Conservation (phyloP, 768 basidiomycete genomes). For the Russula vinacea region DNA sequence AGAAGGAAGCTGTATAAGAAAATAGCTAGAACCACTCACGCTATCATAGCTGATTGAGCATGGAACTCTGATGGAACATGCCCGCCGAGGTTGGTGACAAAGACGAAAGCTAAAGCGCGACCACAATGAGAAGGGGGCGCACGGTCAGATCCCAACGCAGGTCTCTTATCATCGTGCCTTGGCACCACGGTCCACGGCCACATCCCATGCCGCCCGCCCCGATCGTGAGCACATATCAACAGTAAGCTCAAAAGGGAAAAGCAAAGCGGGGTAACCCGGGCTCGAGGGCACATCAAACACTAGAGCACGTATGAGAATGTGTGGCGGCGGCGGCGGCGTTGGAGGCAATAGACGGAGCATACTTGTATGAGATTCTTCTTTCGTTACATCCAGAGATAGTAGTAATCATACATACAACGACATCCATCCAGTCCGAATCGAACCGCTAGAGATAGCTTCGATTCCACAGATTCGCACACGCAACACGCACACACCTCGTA, state of each 20-base stretch:
- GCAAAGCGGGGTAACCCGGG: background rate
- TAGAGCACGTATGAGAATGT: background rate
- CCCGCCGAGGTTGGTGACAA: background rate
- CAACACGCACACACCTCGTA: too few species aligned
- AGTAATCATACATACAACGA: background rate
- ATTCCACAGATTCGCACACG: too few species aligned
- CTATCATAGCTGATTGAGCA: too few species aligned
- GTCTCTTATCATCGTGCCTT: background rate
- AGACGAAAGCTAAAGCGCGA: background rate
- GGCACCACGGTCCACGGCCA: background rate
- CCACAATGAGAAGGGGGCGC: background rate
- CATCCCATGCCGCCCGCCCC: background rate
- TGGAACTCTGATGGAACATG: slow-evolving; percentile 1
- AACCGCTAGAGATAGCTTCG: too few species aligned
- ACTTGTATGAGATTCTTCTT: background rate
- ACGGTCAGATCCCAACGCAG: background rate
- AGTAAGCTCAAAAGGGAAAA: background rate
- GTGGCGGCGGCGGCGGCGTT: background rate
- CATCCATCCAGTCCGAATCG: background rate
- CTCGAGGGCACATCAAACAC: background rate
- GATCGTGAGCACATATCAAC: background rate
- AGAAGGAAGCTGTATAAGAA: too few species aligned
- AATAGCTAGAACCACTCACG: too few species aligned
- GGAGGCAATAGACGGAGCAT: background rate
- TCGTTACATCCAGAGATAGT: background rate